Conservation (phyloP, 176 grass and related monocot species). For the Bonia amplexicaulis region DNA sequence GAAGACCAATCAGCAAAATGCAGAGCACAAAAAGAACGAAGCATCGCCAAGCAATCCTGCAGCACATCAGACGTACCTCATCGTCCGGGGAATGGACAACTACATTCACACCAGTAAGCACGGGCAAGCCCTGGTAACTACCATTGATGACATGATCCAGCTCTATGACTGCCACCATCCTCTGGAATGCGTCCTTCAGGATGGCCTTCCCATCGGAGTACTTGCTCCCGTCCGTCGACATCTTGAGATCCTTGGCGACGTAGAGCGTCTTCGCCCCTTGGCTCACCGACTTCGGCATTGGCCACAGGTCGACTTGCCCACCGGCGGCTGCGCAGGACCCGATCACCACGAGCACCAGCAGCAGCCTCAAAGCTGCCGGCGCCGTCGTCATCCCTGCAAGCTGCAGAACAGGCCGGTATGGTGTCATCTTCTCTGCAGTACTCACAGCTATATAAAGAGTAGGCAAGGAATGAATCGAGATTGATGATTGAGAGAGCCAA, state of each 20-base stretch:
- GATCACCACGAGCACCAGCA: not conserved
- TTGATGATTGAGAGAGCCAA: not conserved
- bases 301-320: conserved; percentile 67
- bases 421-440: not conserved
- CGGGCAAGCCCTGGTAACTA: conserved; percentile 19
- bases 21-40: conserved; percentile 8
- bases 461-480: not conserved
- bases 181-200: conserved; percentile 62
- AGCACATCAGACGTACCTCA: conserved; percentile 26
- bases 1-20: not conserved
- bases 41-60: not conserved
- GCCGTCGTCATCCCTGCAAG: conserved; percentile 13
- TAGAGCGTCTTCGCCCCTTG: conserved; percentile 53
- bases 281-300: conserved; percentile 61
- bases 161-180: conserved; percentile 62
- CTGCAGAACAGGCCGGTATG: not conserved
- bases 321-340: conserved; percentile 2
- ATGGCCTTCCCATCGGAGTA: conserved; percentile 58
- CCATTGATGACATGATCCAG: conserved; percentile 48
- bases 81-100: conserved; percentile 45
- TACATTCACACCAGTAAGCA: conserved; percentile 52
- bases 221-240: conserved; percentile 54
- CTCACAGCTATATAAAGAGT: not conserved
- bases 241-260: conserved; percentile 53
- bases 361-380: conserved; percentile 16